A percentile compares a stretch with the other conserved stretches of the same genome.
phyloP scores from a whole-genome alignment of 2,329 filamentous ascomycete species.

The Zymoseptoria ardabiliae region DNA sequence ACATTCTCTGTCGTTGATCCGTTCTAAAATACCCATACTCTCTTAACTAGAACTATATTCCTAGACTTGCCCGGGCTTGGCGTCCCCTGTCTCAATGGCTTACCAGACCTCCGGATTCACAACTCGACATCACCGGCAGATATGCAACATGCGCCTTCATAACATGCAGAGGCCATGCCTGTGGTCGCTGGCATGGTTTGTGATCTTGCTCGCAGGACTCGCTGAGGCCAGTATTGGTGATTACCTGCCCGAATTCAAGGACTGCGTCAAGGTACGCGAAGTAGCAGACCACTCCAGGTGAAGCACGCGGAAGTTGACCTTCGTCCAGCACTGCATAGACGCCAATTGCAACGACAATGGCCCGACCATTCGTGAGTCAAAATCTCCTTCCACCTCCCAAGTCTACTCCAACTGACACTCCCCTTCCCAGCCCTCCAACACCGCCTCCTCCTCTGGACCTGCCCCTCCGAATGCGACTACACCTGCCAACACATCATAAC shows the following conservation, averaged over 20 bases:
- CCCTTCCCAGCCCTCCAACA: conserved; percentile 65
- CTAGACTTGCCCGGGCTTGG: background rate
- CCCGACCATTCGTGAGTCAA: conserved; percentile 61
- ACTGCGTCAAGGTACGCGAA: conserved; percentile 69
- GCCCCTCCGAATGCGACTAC: conserved; percentile 92
- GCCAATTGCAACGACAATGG: conserved; percentile 69
- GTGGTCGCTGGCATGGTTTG: conserved; percentile 10
- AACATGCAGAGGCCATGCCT: conserved; percentile 16
- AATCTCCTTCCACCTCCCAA: background rate
- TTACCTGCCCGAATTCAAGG: conserved; percentile 73
- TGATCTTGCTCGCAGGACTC: conserved; percentile 10
- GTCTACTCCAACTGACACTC: background rate
- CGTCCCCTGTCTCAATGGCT: background rate
- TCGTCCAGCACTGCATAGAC: conserved; percentile 61
- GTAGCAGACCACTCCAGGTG: background rate
- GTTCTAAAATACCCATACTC: background rate
- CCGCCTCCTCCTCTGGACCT: conserved; percentile 85
- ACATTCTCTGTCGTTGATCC: background rate
- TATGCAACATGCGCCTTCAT: conserved; percentile 22
- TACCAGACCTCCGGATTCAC: background rate
- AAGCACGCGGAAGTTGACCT: background rate
- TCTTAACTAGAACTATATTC: background rate
- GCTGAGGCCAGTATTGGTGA: conserved; percentile 69
- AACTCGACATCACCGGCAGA: background rate
- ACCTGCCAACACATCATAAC: conserved; percentile 94